Evolutionary conservation across 257 asterid species (phyloP).

Genomic region (Echium plantagineum): DNA sequence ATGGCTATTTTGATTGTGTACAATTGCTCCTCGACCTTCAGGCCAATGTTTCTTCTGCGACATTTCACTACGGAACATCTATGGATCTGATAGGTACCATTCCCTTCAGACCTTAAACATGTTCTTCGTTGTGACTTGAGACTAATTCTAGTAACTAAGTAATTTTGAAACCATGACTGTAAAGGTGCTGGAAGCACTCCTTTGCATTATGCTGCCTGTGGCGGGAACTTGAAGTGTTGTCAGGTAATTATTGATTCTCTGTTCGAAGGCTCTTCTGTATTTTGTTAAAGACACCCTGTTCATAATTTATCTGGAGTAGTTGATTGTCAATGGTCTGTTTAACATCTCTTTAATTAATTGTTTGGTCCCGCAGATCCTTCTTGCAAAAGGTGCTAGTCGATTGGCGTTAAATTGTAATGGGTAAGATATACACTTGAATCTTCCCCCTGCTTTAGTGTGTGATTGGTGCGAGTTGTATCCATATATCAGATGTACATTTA

Average conservation of each 20-base stretch:
- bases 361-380: conserved; percentile 52
- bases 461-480: too few relatives aligned
- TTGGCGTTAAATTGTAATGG: conserved; percentile 87
- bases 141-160: background rate
- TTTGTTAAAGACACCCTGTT: too few relatives aligned
- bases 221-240: conserved; percentile 94
- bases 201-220: conserved; percentile 97
- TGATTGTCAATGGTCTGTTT: too few relatives aligned
- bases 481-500: background rate
- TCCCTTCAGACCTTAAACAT: conserved; percentile 1
- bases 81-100: conserved; percentile 82
- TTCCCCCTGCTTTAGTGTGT: too few relatives aligned
- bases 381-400: conserved; percentile 86
- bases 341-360: too few relatives aligned
- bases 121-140: too few relatives aligned
- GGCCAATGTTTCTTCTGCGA: conserved; percentile 67
- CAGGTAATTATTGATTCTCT: conserved; percentile 38
- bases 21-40: conserved; percentile 90
- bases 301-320: too few relatives aligned
- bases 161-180: background rate
- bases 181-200: conserved; percentile 98
- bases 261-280: too few relatives aligned
- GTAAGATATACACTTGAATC: conserved; percentile 25
- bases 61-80: conserved; percentile 93
- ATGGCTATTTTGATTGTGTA: conserved; percentile 91